Conservation (phyloP, 2,329 filamentous ascomycete genomes). For the Cladosporium oxysporum region DNA sequence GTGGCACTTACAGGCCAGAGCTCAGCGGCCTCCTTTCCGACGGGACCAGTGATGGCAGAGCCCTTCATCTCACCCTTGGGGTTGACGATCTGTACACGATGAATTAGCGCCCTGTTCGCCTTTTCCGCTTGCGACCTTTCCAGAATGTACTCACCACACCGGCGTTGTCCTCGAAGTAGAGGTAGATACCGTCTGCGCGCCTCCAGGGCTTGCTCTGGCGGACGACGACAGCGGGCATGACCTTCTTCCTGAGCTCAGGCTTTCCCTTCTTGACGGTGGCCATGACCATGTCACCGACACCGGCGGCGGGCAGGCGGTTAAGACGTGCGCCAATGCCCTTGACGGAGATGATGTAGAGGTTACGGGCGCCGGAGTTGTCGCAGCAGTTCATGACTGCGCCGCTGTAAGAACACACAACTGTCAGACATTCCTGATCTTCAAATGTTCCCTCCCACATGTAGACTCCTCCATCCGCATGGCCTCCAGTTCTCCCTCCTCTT, state of each 20-base stretch:
- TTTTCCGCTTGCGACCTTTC: constrained; percentile 49
- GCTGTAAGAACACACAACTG: constrained; percentile 49
- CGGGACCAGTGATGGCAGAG: constrained; percentile 96
- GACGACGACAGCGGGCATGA: constrained; percentile 99
- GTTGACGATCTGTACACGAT: constrained; percentile 81
- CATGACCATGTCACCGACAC: constrained; percentile 99
- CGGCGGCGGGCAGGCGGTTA: constrained; percentile 94
- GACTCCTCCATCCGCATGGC: background rate
- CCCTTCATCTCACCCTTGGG: constrained; percentile 99
- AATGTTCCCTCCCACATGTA: constrained; percentile 1
- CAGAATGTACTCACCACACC: constrained; percentile 68
- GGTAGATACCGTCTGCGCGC: constrained; percentile 95
- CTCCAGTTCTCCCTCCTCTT: background rate
- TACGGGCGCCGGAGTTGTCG: constrained; percentile 96
- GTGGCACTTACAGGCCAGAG: constrained; percentile 83
- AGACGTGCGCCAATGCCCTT: constrained; percentile 97
- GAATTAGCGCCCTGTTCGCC: constrained; percentile 22
- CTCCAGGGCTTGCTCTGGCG: constrained; percentile 99
- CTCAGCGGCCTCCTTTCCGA: constrained; percentile 99
- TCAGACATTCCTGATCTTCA: constrained; percentile 22
- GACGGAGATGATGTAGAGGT: constrained; percentile 99
- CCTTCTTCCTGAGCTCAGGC: constrained; percentile 99
- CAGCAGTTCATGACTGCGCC: constrained; percentile 99
- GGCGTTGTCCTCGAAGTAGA: constrained; percentile 99
- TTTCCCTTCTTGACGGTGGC: constrained; percentile 99